Evolutionary conservation across 2,329 filamentous ascomycete species (phyloP).

Genomic region (Aspergillus glaucus): DNA sequence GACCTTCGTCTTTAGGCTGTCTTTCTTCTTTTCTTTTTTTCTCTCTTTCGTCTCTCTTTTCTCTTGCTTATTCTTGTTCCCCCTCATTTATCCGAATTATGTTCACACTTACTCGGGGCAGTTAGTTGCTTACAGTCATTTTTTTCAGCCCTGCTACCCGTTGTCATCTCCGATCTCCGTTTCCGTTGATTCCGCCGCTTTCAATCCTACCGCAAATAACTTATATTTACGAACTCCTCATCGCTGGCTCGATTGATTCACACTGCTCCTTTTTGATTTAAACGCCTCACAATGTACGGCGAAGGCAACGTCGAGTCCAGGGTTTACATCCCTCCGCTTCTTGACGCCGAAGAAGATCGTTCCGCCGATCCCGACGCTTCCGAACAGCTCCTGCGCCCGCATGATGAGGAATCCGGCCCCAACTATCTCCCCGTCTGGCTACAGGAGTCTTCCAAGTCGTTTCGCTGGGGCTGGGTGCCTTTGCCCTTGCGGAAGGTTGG

Average conservation of each 20-base stretch:
- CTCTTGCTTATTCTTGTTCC: background rate
- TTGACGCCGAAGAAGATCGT: conserved; percentile 29
- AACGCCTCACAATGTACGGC: conserved; percentile 20
- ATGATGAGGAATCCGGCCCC: conserved; percentile 21
- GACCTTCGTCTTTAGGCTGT: background rate
- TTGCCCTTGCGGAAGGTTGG: conserved; percentile 39
- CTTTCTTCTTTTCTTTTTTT: background rate
- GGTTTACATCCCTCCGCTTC: conserved; percentile 26
- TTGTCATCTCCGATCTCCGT: background rate
- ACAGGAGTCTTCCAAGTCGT: conserved; percentile 42
- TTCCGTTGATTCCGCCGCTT: background rate
- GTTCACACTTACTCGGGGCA: background rate
- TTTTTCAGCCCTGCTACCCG: background rate
- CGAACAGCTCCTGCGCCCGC: conserved; percentile 24
- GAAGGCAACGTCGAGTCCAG: conserved; percentile 26
- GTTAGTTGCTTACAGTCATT: background rate
- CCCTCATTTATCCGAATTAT: background rate
- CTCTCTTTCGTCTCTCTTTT: background rate
- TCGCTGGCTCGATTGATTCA: conserved; percentile 8
- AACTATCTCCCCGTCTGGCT: conserved; percentile 41
- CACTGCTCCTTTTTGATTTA: background rate
- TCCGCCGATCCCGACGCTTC: conserved; percentile 28
- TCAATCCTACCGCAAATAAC: background rate
- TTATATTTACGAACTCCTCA: background rate
- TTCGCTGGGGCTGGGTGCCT: conserved; percentile 45